These are phyloP conservation scores for Bondarzewia mesenterica DNA, from an alignment of 1,284 basidiomycete species.

Conservation along the genomic window DNA sequence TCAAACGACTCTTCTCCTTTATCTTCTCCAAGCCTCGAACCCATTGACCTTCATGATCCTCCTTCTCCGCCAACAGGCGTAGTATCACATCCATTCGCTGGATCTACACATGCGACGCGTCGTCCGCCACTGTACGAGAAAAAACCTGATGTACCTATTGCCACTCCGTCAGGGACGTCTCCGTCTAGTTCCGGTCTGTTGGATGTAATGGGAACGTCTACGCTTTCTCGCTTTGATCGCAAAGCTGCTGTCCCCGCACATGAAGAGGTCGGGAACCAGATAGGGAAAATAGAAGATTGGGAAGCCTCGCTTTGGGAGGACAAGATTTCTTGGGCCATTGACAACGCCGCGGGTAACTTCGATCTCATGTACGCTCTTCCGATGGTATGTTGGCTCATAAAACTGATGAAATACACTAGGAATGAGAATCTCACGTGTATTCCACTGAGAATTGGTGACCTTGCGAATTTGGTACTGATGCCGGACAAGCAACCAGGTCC, in stretches of 20 bases:
- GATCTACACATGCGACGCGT: slow-evolving; percentile 10
- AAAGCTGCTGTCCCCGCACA: neutral
- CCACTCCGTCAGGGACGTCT: too few relatives aligned
- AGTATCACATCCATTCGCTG: slow-evolving; percentile 10
- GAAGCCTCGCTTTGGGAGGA: slow-evolving; percentile 35
- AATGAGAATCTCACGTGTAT: slow-evolving; percentile 29
- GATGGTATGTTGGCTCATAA: too few relatives aligned
- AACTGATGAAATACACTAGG: too few relatives aligned
- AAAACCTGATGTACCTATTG: slow-evolving; percentile 3
- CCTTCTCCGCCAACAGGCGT: neutral
- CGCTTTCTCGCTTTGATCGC: neutral
- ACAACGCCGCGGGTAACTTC: slow-evolving; percentile 29
- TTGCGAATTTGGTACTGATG: slow-evolving; percentile 31
- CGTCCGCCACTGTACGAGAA: slow-evolving; percentile 11
- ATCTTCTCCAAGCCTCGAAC: slow-evolving; percentile 3
- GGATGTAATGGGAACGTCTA: too few relatives aligned
- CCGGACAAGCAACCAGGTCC: slow-evolving; percentile 12
- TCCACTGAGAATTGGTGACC: slow-evolving; percentile 31
- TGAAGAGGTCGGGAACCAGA: neutral
- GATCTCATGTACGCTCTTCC: slow-evolving; percentile 19
- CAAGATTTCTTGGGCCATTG: slow-evolving; percentile 28
- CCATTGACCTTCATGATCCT: neutral
- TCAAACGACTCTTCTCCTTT: neutral
- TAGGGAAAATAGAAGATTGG: too few relatives aligned
- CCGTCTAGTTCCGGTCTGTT: neutral